Conservation (phyloP, 2,329 filamentous ascomycete species). For the Hypoxylon rubiginosum region DNA sequence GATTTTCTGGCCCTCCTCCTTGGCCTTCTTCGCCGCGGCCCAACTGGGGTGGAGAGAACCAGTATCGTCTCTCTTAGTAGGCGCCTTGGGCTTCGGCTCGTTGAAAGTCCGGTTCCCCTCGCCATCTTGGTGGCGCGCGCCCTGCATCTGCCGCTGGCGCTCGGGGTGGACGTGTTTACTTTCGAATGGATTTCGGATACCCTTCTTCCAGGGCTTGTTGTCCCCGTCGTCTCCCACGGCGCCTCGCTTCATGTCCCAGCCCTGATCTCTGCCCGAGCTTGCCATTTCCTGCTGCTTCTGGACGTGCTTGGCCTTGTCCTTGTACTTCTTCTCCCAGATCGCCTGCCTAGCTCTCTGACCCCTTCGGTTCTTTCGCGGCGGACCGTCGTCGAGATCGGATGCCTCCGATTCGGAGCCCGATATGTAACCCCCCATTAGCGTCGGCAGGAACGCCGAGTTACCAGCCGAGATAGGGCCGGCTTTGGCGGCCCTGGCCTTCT, state of each 20-base stretch:
- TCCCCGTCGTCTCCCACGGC: conserved; percentile 63
- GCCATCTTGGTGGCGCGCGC: conserved; percentile 27
- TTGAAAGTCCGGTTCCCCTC: conserved; percentile 6
- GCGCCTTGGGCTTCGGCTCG: conserved; percentile 49
- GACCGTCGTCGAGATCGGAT: conserved; percentile 74
- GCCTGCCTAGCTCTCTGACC: conserved; percentile 83
- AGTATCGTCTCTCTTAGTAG: conserved; percentile 62
- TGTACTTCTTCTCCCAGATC: conserved; percentile 86
- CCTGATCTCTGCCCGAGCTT: conserved; percentile 58
- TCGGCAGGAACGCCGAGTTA: conserved; percentile 77
- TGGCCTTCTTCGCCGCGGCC: conserved; percentile 73
- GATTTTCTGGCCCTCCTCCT: conserved; percentile 66
- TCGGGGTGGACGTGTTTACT: conserved; percentile 50
- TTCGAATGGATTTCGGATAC: conserved; percentile 54
- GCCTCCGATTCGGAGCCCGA: conserved; percentile 77
- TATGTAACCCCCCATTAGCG: conserved; percentile 83
- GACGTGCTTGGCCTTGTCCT: conserved; percentile 76
- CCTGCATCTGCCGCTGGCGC: conserved; percentile 53
- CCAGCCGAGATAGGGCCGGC: conserved; percentile 42
- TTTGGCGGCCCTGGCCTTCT: conserved; percentile 51
- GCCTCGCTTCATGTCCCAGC: conserved; percentile 71
- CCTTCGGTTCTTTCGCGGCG: conserved; percentile 77
- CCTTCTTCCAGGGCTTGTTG: conserved; percentile 65
- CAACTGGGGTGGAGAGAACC: conserved; percentile 74
- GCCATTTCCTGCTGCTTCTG: conserved; percentile 55